These are phyloP conservation scores for Fagus crenata DNA, from an alignment of 306 rosid species.

Conservation along the genomic window DNA sequence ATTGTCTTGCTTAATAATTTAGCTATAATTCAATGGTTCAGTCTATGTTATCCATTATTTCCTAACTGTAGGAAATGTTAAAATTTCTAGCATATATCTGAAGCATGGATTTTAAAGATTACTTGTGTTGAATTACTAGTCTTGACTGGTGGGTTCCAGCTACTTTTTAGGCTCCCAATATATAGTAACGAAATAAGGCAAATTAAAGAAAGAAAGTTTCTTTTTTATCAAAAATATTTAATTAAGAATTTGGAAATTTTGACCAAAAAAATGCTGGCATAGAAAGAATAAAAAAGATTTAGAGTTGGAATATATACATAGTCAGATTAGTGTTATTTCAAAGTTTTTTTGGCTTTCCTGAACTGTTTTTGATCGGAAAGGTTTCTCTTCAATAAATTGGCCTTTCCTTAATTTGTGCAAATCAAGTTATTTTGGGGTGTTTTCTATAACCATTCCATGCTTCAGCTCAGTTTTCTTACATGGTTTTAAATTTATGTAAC, in stretches of 20 bases:
- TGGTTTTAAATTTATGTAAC: conserved; percentile 21
- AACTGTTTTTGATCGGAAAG: background rate
- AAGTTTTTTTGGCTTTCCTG: background rate
- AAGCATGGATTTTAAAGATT: background rate
- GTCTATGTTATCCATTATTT: background rate
- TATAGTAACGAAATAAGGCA: background rate
- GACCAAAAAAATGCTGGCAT: background rate
- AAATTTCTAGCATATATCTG: background rate
- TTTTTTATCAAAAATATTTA: background rate
- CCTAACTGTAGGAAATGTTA: background rate
- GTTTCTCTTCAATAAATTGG: background rate
- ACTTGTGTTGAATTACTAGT: background rate
- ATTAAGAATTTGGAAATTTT: background rate
- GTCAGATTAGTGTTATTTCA: background rate
- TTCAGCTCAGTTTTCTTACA: conserved; percentile 15
- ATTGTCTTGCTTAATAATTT: conserved; percentile 16
- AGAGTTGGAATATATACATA: background rate
- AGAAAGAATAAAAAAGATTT: background rate
- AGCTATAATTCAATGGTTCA: background rate
- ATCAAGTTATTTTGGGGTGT: background rate
- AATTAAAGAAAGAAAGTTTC: background rate
- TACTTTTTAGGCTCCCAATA: background rate
- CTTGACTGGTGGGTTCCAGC: conserved; percentile 13
- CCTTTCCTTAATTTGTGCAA: background rate
- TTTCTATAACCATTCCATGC: background rate